Conservation (phyloP, 331 rosid genomes). For the Dryas integrifolia region DNA sequence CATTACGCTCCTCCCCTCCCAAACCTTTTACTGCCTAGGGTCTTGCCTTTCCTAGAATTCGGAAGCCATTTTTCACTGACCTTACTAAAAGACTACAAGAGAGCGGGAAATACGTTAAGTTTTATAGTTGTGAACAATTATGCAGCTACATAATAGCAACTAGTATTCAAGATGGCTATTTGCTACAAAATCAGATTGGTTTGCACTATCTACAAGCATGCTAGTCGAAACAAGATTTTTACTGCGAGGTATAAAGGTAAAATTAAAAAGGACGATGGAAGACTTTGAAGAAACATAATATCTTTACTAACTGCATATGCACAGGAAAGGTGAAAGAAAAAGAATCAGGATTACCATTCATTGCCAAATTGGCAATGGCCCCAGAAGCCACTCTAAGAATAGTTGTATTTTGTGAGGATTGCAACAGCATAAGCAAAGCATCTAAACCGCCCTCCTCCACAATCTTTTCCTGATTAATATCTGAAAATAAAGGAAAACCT, state of each 20-base stretch:
- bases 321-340: not conserved
- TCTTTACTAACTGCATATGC: not conserved
- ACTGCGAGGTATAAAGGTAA: not conserved
- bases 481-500: constrained; percentile 34
- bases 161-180: not conserved
- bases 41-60: not conserved
- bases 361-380: constrained; percentile 73
- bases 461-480: constrained; percentile 59
- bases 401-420: constrained; percentile 52
- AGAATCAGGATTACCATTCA: constrained; percentile 53
- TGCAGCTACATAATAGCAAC: not conserved
- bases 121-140: not conserved
- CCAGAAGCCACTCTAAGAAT: constrained; percentile 74
- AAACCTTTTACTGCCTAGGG: not conserved
- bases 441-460: constrained; percentile 73
- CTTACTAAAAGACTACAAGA: not conserved
- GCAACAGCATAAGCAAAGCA: constrained; percentile 55
- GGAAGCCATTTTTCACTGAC: not conserved
- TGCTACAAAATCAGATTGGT: not conserved
- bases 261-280: not conserved
- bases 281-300: not conserved
- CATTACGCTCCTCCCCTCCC: constrained; percentile 5
- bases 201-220: not conserved
- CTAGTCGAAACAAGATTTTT: not conserved
- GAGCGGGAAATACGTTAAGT: not conserved